phyloP scores from a whole-genome alignment of 2,329 filamentous ascomycete genomes.

The Cladophialophora bantiana region DNA sequence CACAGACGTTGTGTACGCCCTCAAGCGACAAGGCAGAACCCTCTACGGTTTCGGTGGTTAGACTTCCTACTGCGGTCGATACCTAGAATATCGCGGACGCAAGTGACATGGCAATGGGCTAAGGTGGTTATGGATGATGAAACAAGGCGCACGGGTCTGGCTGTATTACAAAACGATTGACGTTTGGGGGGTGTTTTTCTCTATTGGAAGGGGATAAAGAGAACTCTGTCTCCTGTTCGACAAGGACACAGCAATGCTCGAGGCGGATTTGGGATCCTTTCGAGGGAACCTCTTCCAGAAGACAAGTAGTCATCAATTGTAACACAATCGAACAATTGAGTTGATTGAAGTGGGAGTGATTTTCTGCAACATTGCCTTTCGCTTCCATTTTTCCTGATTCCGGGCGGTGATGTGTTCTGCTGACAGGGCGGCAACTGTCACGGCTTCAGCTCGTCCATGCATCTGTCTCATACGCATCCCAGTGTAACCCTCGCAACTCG shows the following conservation, averaged over 20 bases:
- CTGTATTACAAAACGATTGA: constrained; percentile 28
- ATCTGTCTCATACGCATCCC: neutral
- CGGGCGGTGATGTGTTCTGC: neutral
- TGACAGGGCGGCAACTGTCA: neutral
- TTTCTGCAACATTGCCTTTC: neutral
- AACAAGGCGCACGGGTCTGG: constrained; percentile 28
- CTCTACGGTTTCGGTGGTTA: constrained; percentile 83
- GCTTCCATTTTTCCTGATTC: neutral
- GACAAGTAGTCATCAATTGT: constrained; percentile 26
- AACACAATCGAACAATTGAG: constrained; percentile 20
- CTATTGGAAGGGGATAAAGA: neutral
- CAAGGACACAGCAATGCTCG: constrained; percentile 22
- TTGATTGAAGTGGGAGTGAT: neutral
- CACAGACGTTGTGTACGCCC: constrained; percentile 68
- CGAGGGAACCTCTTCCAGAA: constrained; percentile 16
- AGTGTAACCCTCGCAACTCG: no score
- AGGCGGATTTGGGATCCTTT: constrained; percentile 21
- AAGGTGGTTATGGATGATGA: constrained; percentile 36
- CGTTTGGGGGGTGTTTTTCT: constrained; percentile 10
- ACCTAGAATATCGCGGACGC: neutral
- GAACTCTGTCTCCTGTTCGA: constrained; percentile 24
- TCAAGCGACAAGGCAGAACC: constrained; percentile 74
- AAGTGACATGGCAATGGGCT: constrained; percentile 25
- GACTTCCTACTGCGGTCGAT: constrained; percentile 42
- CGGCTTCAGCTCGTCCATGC: neutral